Base-by-base conservation (phyloP, 2,329 filamentous ascomycete genomes). In the Neobulgaria alba region DNA sequence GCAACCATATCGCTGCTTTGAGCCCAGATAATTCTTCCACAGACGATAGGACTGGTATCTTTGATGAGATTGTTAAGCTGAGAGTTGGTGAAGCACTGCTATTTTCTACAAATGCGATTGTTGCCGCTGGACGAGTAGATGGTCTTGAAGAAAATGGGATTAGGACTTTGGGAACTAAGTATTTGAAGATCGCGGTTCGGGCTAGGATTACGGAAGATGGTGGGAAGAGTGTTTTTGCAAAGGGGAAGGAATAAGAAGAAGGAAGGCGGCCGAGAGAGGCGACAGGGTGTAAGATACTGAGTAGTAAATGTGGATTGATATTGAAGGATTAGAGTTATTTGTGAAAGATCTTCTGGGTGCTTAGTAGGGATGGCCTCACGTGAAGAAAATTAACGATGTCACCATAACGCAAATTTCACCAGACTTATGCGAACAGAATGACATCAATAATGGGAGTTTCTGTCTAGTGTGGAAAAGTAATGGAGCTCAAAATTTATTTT, bases 51-150 rank as follows among this genome's bases (percentile, higher is more conserved):
- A 50, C 54, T 12, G 39, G 37, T 2, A 45, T 70, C 0, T 69
- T 74, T 46, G 51, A 58, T 2, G 50, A 61, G n/a, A 73, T 75
- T 29, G 65, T 73, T 21, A 49, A 51, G n/a, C 53, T 76, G 15
- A 53, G 58, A 5, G 66, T 66, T 1, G 72, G 72, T 0, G 62
- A 72, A 45, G 69, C 68, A 0, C 51, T 75, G 3, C 49, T 73
- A 0, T 75, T 73, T 48, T 62, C 63, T 17, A 65, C 69, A 0
- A 65, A 61, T 33, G 66, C 67, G 0, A 53, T 68, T n/a, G 35
- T 72, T 10, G 49, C 44, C 29, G 38, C 53, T 2, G 19, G 12
- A 7, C 23, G 7, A 26, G 12, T 12, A 7, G 12, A 7, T 12
- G 23, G 23, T 7, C 7, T 7, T 7, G 12, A 7, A 26, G 23